Conservation (phyloP, 2,329 filamentous ascomycete species). For the Graphilbum fragrans region DNA sequence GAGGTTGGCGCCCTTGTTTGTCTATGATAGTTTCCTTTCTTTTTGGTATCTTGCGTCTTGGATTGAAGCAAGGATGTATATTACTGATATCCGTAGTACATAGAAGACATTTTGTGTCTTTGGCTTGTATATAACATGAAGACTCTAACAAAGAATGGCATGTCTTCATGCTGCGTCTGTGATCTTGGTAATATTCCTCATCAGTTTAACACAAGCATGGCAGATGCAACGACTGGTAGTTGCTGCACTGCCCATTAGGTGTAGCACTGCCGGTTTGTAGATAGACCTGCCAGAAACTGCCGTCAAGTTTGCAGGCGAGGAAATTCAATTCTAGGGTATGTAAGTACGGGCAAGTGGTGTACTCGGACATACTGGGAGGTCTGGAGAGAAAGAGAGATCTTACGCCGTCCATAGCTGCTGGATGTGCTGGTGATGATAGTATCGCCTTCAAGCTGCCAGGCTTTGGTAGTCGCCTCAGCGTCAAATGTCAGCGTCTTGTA, state of each 20-base stretch:
- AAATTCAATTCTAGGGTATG: conserved; percentile 38
- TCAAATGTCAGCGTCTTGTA: conserved; percentile 40
- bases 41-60: too few species aligned
- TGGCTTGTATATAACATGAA: too few species aligned
- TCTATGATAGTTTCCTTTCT: too few species aligned
- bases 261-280: conserved; percentile 38
- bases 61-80: too few species aligned
- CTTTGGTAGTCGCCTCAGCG: conserved; percentile 26
- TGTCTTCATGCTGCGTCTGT: too few species aligned
- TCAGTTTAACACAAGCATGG: conserved; percentile 37
- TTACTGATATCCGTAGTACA: too few species aligned
- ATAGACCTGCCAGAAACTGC: conserved; percentile 35
- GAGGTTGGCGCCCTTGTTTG: too few species aligned
- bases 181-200: too few species aligned
- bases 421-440: conserved; percentile 30
- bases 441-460: conserved; percentile 36
- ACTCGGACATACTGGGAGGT: neutral
- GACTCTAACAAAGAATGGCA: too few species aligned
- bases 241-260: conserved; percentile 37
- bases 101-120: too few species aligned
- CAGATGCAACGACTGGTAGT: conserved; percentile 41
- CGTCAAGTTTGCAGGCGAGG: conserved; percentile 30
- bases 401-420: conserved; percentile 30
- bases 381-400: conserved; percentile 8
- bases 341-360: conserved; percentile 1